Evolutionary conservation across 2,329 filamentous ascomycete species (phyloP).

Genomic region (Zopfia rhizophila): DNA sequence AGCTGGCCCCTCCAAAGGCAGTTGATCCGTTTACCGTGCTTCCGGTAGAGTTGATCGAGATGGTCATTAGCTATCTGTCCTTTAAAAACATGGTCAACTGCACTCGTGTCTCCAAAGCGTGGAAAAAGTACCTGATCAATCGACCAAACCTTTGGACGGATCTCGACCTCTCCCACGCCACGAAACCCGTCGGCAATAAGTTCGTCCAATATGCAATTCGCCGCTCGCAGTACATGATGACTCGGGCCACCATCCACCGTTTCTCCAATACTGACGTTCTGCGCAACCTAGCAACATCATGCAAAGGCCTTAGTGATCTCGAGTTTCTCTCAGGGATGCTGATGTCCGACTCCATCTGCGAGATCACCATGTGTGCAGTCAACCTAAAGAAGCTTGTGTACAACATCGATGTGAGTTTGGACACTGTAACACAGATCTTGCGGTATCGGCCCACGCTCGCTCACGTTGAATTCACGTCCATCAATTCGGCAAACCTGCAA

Average conservation of each 20-base stretch:
- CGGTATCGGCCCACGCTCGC: slow-evolving; percentile 33
- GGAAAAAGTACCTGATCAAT: slow-evolving; percentile 63
- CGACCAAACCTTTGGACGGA: slow-evolving; percentile 61
- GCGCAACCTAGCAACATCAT: slow-evolving; percentile 51
- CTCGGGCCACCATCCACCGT: slow-evolving; percentile 42
- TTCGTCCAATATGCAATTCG: slow-evolving; percentile 58
- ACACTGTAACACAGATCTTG: slow-evolving; percentile 43
- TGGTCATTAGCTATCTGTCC: slow-evolving; percentile 62
- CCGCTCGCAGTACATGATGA: slow-evolving; percentile 50
- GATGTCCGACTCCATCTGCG: slow-evolving; percentile 39
- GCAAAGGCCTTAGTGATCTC: slow-evolving; percentile 46
- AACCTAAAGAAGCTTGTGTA: slow-evolving; percentile 41
- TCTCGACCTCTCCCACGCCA: slow-evolving; percentile 63
- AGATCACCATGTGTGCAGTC: slow-evolving; percentile 36
- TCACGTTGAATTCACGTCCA: slow-evolving; percentile 32
- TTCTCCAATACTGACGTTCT: slow-evolving; percentile 54
- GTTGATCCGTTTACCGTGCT: slow-evolving; percentile 64
- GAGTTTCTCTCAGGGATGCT: slow-evolving; percentile 41
- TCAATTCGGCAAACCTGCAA: slow-evolving; percentile 3
- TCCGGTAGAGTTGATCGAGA: slow-evolving; percentile 64
- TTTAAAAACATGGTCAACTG: slow-evolving; percentile 64
- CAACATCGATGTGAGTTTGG: slow-evolving; percentile 35
- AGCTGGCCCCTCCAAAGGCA: slow-evolving; percentile 54
- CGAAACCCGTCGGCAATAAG: slow-evolving; percentile 51
- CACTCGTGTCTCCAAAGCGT: slow-evolving; percentile 65